Percentiles rank a stretch among this genome's conserved stretches.
These are phyloP conservation scores for Clarireedia paspali DNA, from an alignment of 2,329 filamentous ascomycete species.

Conservation along the genomic window DNA sequence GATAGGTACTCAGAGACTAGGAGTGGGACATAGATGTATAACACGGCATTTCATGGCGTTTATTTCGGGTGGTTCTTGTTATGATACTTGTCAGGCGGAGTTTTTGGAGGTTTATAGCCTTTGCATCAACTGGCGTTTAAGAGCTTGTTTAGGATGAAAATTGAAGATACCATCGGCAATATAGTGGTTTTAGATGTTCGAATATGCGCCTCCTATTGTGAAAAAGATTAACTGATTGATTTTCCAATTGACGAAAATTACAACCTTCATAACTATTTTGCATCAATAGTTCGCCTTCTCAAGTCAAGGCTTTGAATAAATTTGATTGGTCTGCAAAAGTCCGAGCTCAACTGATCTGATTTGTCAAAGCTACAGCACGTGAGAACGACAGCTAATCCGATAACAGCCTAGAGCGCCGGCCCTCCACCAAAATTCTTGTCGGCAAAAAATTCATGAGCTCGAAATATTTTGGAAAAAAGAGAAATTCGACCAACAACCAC, in stretches of 20 bases:
- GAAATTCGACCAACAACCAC: constrained; percentile 2
- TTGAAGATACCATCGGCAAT: constrained; percentile 13
- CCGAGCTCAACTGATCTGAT: background rate
- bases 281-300: too few species aligned
- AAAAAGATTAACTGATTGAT: too few species aligned
- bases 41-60: constrained; percentile 10
- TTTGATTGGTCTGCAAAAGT: background rate
- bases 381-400: background rate
- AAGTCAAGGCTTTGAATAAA: too few species aligned
- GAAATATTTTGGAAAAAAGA: constrained; percentile 9
- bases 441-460: constrained; percentile 11
- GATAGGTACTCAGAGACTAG: constrained; percentile 19
- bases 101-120: background rate
- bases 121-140: constrained; percentile 17
- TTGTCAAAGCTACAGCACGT: background rate
- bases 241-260: too few species aligned
- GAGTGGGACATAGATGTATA: constrained; percentile 18
- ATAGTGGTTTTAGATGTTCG: too few species aligned
- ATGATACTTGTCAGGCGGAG: constrained; percentile 5
- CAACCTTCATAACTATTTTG: too few species aligned
- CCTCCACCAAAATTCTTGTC: constrained; percentile 11
- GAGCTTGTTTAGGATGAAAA: constrained; percentile 9
- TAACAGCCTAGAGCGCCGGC: background rate
- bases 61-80: background rate
- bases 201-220: too few species aligned